phyloP scores from a whole-genome alignment of 305 asterid genomes.

The Fraxinus sp. region DNA sequence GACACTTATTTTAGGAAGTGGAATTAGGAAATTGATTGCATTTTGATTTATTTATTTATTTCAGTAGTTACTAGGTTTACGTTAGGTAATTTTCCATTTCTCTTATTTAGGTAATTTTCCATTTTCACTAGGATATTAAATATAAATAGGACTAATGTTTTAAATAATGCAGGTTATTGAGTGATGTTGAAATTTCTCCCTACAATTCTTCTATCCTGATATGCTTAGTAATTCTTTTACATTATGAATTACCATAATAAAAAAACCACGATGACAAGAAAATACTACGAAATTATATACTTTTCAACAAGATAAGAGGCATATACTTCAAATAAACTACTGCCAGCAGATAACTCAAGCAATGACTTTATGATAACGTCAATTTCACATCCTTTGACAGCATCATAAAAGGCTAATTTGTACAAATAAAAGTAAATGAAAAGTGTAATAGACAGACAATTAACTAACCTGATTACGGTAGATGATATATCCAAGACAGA shows the following conservation, averaged over 20 bases:
- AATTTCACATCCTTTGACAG: neutral
- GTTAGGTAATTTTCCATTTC: neutral
- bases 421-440: neutral
- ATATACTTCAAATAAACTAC: neutral
- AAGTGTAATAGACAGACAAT: neutral
- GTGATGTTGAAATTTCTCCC: neutral
- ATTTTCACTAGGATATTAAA: neutral
- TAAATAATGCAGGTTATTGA: neutral
- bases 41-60: neutral
- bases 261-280: neutral
- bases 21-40: neutral
- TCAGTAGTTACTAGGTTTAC: neutral
- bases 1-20: neutral
- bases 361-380: neutral
- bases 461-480: conserved; percentile 86
- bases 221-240: neutral
- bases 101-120: neutral
- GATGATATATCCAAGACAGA: conserved; percentile 78
- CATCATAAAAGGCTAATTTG: neutral
- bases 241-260: neutral
- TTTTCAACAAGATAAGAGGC: neutral
- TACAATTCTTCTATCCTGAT: neutral
- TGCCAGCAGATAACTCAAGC: neutral
- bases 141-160: neutral
- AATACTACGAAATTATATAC: neutral